A percentile compares a stretch with the other conserved stretches of the same genome.
Evolutionary conservation across 2,329 filamentous ascomycete genomes (phyloP).

Genomic region (Talaromyces islandicus): DNA sequence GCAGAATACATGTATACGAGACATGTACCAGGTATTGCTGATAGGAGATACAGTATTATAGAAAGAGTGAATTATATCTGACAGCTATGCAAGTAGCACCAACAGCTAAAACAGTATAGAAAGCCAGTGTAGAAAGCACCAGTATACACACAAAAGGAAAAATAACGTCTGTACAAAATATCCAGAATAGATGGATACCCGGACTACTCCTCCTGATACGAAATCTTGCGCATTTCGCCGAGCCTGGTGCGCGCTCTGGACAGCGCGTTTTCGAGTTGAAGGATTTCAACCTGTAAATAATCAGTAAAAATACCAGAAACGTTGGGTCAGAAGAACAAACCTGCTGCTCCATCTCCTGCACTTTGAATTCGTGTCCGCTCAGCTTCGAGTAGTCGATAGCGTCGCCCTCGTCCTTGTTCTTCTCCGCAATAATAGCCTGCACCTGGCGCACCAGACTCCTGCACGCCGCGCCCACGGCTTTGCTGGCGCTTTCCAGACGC

Average conservation of each 20-base stretch:
- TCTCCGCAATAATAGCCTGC: slow-evolving; percentile 86
- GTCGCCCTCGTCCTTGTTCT: slow-evolving; percentile 70
- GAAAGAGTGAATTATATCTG: not conserved
- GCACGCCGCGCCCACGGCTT: slow-evolving; percentile 87
- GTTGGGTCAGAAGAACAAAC: slow-evolving; percentile 47
- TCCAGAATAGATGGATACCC: not conserved
- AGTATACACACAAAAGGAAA: not conserved
- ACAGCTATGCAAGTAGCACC: not conserved
- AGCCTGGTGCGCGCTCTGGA: slow-evolving; percentile 72
- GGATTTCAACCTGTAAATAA: slow-evolving; percentile 76
- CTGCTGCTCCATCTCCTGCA: slow-evolving; percentile 99
- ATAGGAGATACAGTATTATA: not conserved
- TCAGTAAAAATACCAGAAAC: slow-evolving; percentile 12
- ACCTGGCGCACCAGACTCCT: slow-evolving; percentile 85
- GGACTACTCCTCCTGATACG: slow-evolving; percentile 71
- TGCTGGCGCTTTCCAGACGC: slow-evolving; percentile 79
- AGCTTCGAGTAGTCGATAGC: slow-evolving; percentile 81
- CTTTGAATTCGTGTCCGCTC: slow-evolving; percentile 94
- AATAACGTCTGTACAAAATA: not conserved
- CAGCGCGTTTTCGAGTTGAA: slow-evolving; percentile 87
- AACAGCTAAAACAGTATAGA: not conserved
- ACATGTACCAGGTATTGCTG: too few species aligned
- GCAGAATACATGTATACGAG: too few species aligned
- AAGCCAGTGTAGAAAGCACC: too few species aligned
- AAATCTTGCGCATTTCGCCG: slow-evolving; percentile 97